A percentile compares a stretch with the other conserved stretches of the same genome.
phyloP scores from a whole-genome alignment of 192 early-diverging fungal species.

The Rhizoclosmatium globosum region DNA sequence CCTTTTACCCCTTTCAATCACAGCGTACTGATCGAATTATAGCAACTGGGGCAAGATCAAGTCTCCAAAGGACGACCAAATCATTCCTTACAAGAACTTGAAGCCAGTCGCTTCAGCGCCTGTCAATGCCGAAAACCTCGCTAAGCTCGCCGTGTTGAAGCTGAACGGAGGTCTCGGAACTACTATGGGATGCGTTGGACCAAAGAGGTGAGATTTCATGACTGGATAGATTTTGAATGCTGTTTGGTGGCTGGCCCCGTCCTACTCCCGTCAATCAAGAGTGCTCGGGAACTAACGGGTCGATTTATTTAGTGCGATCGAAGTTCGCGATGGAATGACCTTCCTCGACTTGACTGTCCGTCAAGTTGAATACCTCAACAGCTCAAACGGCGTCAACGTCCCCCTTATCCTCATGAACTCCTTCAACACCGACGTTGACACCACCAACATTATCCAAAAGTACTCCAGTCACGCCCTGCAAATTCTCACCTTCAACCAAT shows the following conservation, averaged over 20 bases:
- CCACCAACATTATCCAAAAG: constrained; percentile 97
- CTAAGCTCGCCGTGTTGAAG: constrained; percentile 97
- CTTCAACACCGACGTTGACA: constrained; percentile 99
- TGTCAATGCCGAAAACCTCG: constrained; percentile 67
- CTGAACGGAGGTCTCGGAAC: constrained; percentile 99
- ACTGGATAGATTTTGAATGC: neutral
- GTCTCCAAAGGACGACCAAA: constrained; percentile 83
- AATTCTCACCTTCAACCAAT: constrained; percentile 98
- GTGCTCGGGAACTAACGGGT: neutral
- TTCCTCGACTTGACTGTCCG: constrained; percentile 98
- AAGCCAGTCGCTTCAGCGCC: constrained; percentile 46
- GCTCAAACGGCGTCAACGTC: constrained; percentile 85
- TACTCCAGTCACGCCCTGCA: constrained; percentile 91
- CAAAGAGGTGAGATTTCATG: constrained; percentile 71
- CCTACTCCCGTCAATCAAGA: neutral
- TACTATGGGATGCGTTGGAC: constrained; percentile 99
- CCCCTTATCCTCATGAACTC: constrained; percentile 99
- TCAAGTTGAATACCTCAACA: constrained; percentile 98
- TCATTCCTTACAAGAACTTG: constrained; percentile 84
- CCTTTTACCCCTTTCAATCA: neutral
- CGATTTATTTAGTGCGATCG: constrained; percentile 75
- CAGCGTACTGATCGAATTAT: neutral
- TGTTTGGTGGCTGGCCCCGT: neutral
- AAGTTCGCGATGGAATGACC: constrained; percentile 98
- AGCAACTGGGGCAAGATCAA: constrained; percentile 96